These are phyloP conservation scores for Quercus parvula DNA, from an alignment of 306 rosid genomes.

Conservation along the genomic window DNA sequence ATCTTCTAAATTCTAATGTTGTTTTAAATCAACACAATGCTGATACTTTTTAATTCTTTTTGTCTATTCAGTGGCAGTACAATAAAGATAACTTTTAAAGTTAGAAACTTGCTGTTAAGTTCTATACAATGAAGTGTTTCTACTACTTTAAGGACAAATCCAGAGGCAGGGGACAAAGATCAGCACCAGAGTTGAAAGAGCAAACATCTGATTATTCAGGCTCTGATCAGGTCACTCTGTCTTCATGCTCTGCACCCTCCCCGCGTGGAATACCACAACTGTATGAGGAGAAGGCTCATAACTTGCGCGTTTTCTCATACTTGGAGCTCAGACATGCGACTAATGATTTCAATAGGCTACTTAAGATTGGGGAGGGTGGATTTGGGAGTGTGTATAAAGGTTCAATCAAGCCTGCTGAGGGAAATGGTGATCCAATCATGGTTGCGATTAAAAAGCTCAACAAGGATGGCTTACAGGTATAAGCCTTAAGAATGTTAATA, in stretches of 20 bases:
- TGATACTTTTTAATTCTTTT: neutral
- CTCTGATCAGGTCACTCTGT: constrained; percentile 38
- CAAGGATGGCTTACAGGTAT: constrained; percentile 74
- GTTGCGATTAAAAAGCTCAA: constrained; percentile 84
- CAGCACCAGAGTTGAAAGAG: constrained; percentile 65
- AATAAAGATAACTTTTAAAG: constrained; percentile 6
- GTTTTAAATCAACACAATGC: neutral
- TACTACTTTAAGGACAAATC: constrained; percentile 48
- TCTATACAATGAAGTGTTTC: constrained; percentile 67
- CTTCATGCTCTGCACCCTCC: constrained; percentile 49
- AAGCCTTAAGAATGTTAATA: constrained; percentile 5
- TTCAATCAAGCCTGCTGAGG: constrained; percentile 58
- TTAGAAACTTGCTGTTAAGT: neutral
- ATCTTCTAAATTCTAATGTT: too few species aligned
- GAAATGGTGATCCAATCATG: constrained; percentile 39
- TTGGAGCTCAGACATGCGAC: constrained; percentile 66
- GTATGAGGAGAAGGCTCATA: constrained; percentile 77
- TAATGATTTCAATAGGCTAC: constrained; percentile 52
- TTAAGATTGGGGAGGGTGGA: constrained; percentile 91
- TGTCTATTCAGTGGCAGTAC: constrained; percentile 19
- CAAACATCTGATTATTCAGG: constrained; percentile 43
- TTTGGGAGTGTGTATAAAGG: constrained; percentile 85
- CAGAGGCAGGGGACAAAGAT: constrained; percentile 47
- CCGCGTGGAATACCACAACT: constrained; percentile 70
- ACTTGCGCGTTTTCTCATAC: constrained; percentile 57